phyloP scores from a whole-genome alignment of 2,329 filamentous ascomycete species.

The Colletotrichum lini region DNA sequence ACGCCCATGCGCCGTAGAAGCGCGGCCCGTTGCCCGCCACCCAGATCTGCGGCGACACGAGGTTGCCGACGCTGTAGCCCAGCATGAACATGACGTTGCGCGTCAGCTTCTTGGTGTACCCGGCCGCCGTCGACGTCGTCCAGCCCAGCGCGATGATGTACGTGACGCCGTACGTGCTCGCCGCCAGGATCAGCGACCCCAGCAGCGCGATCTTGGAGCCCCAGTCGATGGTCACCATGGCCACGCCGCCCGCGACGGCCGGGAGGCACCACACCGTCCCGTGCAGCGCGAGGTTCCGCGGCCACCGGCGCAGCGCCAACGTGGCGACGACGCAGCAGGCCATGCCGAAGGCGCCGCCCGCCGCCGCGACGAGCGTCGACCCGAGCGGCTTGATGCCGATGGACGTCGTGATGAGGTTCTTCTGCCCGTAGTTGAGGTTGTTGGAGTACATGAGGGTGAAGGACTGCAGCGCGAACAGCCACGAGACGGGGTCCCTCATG shows the following conservation, averaged over 20 bases:
- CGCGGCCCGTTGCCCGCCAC: constrained; percentile 47
- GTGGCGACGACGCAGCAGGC: constrained; percentile 51
- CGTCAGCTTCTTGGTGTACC: constrained; percentile 61
- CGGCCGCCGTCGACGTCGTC: constrained; percentile 54
- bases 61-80: constrained; percentile 53
- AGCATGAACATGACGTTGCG: constrained; percentile 57
- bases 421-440: constrained; percentile 57
- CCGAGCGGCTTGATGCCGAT: constrained; percentile 55
- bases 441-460: constrained; percentile 55
- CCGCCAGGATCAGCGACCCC: constrained; percentile 50
- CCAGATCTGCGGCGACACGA: constrained; percentile 57
- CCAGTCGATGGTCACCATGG: constrained; percentile 51
- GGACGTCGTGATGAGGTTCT: constrained; percentile 53
- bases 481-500: constrained; percentile 50
- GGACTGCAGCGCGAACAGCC: constrained; percentile 50
- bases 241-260: constrained; percentile 49
- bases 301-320: constrained; percentile 49
- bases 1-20: constrained; percentile 52
- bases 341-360: constrained; percentile 54
- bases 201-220: constrained; percentile 48
- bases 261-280: constrained; percentile 51
- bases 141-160: constrained; percentile 55
- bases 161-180: constrained; percentile 51
- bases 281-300: constrained; percentile 51
- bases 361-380: constrained; percentile 56